These are phyloP conservation scores for Larix kaempferi DNA, from an alignment of 75 land plant genomes.

Conservation along the genomic window DNA sequence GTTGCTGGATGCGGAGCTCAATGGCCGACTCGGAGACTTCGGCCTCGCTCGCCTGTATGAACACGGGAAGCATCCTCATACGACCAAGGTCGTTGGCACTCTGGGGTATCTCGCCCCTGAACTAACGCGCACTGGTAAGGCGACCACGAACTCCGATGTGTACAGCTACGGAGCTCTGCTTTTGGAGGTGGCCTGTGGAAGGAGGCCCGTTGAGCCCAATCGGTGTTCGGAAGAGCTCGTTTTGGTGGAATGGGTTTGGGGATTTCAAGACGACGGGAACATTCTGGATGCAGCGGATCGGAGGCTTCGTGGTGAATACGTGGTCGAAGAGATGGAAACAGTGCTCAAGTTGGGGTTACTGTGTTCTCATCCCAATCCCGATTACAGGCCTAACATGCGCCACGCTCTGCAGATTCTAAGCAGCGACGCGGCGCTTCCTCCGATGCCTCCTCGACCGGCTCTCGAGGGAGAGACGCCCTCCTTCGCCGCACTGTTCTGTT, in stretches of 20 bases:
- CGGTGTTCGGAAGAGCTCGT: constrained; percentile 20
- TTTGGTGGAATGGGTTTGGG: constrained; percentile 59
- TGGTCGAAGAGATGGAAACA: constrained; percentile 16
- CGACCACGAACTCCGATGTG: constrained; percentile 45
- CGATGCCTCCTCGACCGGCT: too few species aligned
- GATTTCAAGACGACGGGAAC: constrained; percentile 38
- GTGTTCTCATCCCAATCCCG: constrained; percentile 28
- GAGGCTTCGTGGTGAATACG: constrained; percentile 17
- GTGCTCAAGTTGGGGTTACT: constrained; percentile 17
- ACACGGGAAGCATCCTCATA: constrained; percentile 22
- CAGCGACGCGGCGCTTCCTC: too few species aligned
- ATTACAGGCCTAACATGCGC: constrained; percentile 19
- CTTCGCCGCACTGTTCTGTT: too few species aligned
- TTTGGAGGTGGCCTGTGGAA: constrained; percentile 55
- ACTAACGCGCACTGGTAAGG: constrained; percentile 26
- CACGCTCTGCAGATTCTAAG: neutral
- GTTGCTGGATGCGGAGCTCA: constrained; percentile 49
- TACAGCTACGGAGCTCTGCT: constrained; percentile 48
- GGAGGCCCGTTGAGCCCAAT: constrained; percentile 28
- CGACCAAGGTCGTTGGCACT: constrained; percentile 58
- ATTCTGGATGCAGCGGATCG: constrained; percentile 41
- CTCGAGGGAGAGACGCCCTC: too few species aligned
- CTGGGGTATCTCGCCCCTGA: constrained; percentile 68
- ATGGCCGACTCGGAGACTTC: constrained; percentile 60
- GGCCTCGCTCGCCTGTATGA: constrained; percentile 59